Evolutionary conservation across 2,329 filamentous ascomycete genomes (phyloP).

Genomic region (Sclerotinia minor): DNA sequence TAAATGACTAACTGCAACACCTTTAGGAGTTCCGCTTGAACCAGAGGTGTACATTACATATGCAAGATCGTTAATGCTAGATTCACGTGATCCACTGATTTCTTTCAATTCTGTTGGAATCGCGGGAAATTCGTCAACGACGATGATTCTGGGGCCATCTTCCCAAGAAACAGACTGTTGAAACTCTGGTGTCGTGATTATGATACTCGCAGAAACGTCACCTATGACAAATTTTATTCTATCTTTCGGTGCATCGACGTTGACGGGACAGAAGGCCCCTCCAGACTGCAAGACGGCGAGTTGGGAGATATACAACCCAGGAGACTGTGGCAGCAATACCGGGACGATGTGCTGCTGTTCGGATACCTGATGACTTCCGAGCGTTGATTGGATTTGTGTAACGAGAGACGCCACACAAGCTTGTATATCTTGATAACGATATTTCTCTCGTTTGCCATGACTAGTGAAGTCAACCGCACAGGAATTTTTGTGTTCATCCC

Average conservation of each 20-base stretch:
- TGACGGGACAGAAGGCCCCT: conserved; percentile 82
- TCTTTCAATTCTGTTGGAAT: conserved; percentile 19
- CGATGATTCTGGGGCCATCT: conserved; percentile 43
- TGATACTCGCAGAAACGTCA: conserved; percentile 70
- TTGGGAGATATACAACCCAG: conserved; percentile 74
- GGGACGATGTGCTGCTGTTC: conserved; percentile 62
- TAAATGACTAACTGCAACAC: conserved; percentile 76
- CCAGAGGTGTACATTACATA: conserved; percentile 96
- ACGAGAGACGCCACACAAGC: conserved; percentile 45
- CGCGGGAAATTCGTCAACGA: conserved; percentile 44
- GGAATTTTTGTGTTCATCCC: conserved; percentile 40
- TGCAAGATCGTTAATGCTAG: conserved; percentile 51
- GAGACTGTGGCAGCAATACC: conserved; percentile 73
- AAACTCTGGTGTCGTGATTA: conserved; percentile 62
- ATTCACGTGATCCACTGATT: conserved; percentile 25
- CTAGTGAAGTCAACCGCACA: conserved; percentile 66
- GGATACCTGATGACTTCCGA: conserved; percentile 27
- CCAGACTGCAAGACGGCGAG: conserved; percentile 79
- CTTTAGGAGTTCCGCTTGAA: conserved; percentile 86
- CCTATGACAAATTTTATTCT: conserved; percentile 75
- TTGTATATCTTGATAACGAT: conserved; percentile 42
- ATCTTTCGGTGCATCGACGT: conserved; percentile 74
- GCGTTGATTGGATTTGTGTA: conserved; percentile 27
- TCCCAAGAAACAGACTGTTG: conserved; percentile 44
- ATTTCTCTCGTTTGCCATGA: conserved; percentile 43